Conservation (phyloP, 345 rosid genomes). For the Eucalyptus curtisii region DNA sequence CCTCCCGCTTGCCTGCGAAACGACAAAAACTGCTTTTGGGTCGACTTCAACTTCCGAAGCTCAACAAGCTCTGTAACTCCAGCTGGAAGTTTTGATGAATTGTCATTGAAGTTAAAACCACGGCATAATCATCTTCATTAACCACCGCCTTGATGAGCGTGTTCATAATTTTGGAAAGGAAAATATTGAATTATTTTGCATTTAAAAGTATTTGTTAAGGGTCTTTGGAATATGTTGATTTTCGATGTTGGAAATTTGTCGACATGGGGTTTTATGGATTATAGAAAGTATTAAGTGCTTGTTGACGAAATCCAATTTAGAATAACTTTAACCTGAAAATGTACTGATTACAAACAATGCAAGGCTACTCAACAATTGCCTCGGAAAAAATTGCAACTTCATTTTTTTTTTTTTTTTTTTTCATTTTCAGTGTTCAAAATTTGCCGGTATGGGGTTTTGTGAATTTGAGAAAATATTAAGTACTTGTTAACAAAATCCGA, state of each 20-base stretch:
- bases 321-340: no score
- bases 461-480: no score
- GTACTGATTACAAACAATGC: no score
- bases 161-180: not conserved
- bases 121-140: not conserved
- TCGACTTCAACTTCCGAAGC: not conserved
- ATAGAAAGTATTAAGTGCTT: not conserved
- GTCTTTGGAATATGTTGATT: not conserved
- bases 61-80: not conserved
- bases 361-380: not conserved
- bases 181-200: not conserved
- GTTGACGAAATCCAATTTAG: accelerated
- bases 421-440: no score
- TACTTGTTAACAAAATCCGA: not conserved
- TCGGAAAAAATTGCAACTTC: not conserved
- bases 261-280: not conserved
- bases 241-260: not conserved
- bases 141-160: not conserved
- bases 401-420: no score
- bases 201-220: no score
- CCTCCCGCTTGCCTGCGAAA: not conserved
- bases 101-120: not conserved
- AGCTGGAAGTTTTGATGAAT: not conserved
- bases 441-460: no score
- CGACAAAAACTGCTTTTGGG: not conserved